These are phyloP conservation scores for Eucalyptus globulus DNA, from an alignment of 345 rosid species.

Conservation along the genomic window DNA sequence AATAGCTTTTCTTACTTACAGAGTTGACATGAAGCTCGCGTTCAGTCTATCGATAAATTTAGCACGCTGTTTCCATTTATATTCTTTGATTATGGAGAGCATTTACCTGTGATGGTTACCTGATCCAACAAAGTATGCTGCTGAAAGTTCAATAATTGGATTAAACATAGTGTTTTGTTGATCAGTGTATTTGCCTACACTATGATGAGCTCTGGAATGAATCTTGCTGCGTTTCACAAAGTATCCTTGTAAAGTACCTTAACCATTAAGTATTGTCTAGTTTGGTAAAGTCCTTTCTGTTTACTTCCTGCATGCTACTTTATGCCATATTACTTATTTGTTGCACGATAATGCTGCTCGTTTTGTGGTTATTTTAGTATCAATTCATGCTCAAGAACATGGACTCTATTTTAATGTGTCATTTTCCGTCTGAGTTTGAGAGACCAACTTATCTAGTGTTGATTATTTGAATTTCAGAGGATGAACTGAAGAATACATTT, in stretches of 20 bases:
- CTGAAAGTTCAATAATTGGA: background rate
- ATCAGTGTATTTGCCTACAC: background rate
- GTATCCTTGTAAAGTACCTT: background rate
- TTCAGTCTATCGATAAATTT: background rate
- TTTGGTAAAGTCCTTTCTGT: background rate
- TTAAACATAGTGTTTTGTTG: background rate
- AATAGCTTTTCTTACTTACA: background rate
- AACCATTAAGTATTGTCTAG: background rate
- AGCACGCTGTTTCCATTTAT: background rate
- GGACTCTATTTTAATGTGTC: background rate
- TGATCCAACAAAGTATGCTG: background rate
- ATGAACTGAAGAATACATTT: background rate
- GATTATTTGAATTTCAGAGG: background rate
- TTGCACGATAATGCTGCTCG: background rate
- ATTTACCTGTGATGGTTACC: background rate
- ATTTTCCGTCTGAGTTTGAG: background rate
- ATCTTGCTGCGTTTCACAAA: background rate
- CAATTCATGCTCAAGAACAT: background rate
- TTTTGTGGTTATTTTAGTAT: background rate
- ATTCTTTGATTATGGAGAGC: background rate
- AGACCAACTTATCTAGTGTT: background rate
- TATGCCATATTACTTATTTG: background rate
- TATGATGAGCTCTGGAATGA: background rate
- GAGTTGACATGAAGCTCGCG: background rate
- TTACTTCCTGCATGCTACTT: background rate